A percentile compares a stretch with the other conserved stretches of the same genome.
Evolutionary conservation across 2,329 filamentous ascomycete species (phyloP).

Genomic region (Claviceps paspali): DNA sequence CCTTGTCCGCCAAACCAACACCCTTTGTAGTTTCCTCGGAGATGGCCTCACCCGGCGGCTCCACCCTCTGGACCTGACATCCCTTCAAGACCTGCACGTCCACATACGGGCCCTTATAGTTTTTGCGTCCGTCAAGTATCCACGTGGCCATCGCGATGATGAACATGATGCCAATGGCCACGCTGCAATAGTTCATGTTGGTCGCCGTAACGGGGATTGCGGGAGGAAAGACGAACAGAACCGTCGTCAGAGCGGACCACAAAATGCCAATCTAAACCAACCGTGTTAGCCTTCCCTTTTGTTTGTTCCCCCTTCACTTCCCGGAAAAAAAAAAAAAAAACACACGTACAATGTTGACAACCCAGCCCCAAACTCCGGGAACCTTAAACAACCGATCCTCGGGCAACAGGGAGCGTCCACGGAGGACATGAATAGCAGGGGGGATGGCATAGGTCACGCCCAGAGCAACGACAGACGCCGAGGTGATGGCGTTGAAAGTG

Average conservation of each 20-base stretch:
- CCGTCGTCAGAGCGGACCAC: slow-evolving; percentile 55
- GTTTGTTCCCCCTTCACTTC: neutral
- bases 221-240: slow-evolving; percentile 62
- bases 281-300: neutral
- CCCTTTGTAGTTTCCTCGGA: no score
- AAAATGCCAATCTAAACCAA: slow-evolving; percentile 32
- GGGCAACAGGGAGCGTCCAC: slow-evolving; percentile 51
- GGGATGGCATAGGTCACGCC: slow-evolving; percentile 65
- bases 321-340: no score
- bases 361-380: slow-evolving; percentile 21
- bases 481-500: slow-evolving; percentile 59
- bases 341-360: slow-evolving; percentile 13
- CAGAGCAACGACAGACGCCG: slow-evolving; percentile 57
- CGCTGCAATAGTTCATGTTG: slow-evolving; percentile 51
- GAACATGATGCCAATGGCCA: slow-evolving; percentile 32
- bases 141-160: slow-evolving; percentile 28
- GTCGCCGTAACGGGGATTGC: slow-evolving; percentile 44
- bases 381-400: slow-evolving; percentile 25
- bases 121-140: slow-evolving; percentile 33
- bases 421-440: slow-evolving; percentile 50
- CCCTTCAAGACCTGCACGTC: slow-evolving; percentile 8
- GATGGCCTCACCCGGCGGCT: no score
- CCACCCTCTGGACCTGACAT: slow-evolving; percentile 4
- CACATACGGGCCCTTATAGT: slow-evolving; percentile 24
- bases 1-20: no score